Conservation (phyloP, 1,284 basidiomycete species). For the Lignosus rhinocerotis region DNA sequence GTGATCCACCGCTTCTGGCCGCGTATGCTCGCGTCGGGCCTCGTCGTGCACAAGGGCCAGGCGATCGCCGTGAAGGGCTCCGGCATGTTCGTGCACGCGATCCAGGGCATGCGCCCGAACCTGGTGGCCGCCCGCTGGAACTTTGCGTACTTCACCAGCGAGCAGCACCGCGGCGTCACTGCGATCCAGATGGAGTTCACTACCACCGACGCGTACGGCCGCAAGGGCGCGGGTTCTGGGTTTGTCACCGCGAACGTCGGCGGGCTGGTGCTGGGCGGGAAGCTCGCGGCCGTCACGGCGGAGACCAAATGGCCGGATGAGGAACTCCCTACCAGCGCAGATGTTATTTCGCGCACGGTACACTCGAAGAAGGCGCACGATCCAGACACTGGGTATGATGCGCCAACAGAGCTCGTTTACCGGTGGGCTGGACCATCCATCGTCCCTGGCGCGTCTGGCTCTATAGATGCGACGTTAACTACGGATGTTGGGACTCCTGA, state of each 20-base stretch:
- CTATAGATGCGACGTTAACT: constrained; percentile 54
- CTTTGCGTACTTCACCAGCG: constrained; percentile 88
- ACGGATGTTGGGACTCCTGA: constrained; percentile 58
- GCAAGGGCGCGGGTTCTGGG: constrained; percentile 74
- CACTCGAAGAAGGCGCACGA: constrained; percentile 69
- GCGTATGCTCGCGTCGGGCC: constrained; percentile 63
- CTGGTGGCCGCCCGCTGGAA: constrained; percentile 94
- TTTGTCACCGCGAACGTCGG: constrained; percentile 86
- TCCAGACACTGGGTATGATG: constrained; percentile 81
- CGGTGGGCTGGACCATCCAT: constrained; percentile 79
- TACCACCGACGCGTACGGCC: constrained; percentile 77
- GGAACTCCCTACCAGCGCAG: constrained; percentile 41
- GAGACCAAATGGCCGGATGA: constrained; percentile 71
- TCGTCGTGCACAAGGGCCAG: constrained; percentile 73
- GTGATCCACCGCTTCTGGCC: constrained; percentile 95
- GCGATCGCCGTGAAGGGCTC: constrained; percentile 69
- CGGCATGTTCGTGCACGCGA: constrained; percentile 96
- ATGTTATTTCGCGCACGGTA: constrained; percentile 63
- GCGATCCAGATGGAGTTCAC: constrained; percentile 97
- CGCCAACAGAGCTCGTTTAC: constrained; percentile 73
- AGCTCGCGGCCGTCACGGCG: constrained; percentile 73
- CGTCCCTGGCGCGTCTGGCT: constrained; percentile 51
- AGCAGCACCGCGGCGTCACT: constrained; percentile 72
- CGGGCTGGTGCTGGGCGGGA: constrained; percentile 76
- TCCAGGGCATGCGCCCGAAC: constrained; percentile 98